Base-by-base conservation (phyloP, 2,329 filamentous ascomycete species). In the Cryoendolithus antarcticus region DNA sequence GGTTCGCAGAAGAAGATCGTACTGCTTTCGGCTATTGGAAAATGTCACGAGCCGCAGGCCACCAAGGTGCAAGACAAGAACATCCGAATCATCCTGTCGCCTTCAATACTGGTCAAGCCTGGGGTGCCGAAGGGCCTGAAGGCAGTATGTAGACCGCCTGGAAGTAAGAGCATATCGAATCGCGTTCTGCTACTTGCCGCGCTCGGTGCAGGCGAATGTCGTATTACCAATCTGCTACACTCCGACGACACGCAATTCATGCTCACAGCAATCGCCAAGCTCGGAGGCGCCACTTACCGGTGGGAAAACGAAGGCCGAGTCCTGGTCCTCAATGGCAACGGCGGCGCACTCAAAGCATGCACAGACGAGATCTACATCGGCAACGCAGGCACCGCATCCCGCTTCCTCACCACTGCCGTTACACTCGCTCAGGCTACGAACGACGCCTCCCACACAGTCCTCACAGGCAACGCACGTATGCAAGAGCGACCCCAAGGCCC, bases 191-290 rank as follows among this genome's bases (percentile, higher is more conserved):
- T 98, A n/a, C 72, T 98, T 37, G 91, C 91, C 33, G 91, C 91
- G 9, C 77, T 98, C 27, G 86, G 88, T 28, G 75, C 76, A 40
- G 91, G 91, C 11, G 77, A 80, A 19, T 95, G 88, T 56, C 80
- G 82, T 30, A 82, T 98, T 59, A 88, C 77, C 61, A 96, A 98
- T 53, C 68, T 98, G 27, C 72, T 98, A 8, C 89, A 95, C 62
- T 96, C 91, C 0, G 91, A 96, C 52, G 91, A 98, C 57, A 94
- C 88, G 0, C 86, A 96, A 59, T 91, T 85, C 61, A 98, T 98
- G 91, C 69, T 98, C 33, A 86, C 86, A 41, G 89, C 91, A n/a
- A 78, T 98, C 41, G 74, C 75, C 19, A 79, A 80, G 52, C 74
- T 98, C 15, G 80, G 83, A 27, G 91, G 88, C 24, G 89, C 88